Base-by-base conservation (phyloP, 2,329 filamentous ascomycete genomes). In the Fusarium musae region DNA sequence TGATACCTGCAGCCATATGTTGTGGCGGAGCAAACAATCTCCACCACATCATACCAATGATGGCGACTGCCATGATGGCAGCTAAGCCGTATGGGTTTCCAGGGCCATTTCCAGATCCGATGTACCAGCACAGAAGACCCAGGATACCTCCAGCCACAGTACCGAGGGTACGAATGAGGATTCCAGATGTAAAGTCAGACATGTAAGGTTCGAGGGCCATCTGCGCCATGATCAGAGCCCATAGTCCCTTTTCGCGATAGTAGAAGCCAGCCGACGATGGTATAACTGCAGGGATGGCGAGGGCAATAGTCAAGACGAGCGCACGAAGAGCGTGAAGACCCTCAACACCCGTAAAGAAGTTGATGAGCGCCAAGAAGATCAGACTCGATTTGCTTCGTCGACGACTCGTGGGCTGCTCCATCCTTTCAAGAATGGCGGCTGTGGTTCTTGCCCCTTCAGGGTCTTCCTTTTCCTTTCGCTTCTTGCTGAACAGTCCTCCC, bases 221-320 rank as follows among this genome's bases (percentile, higher is more conserved):
- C 23, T 75, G 73, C 0, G 72, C 59, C 73, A 75, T 75, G n/a
- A 75, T 75, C 19, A 75, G 47, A 40, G 73, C 73, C 73, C 73
- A 75, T 9, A 75, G 4, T 0, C 73, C 73, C 39, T 75, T 75
- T 19, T 75, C 67, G 8, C 72, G 66, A 30, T 73, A 75, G 49
- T 69, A 75, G 30, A 75, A 75, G 11, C 73, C 73, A 0, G 72
- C 66, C 2, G 69, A 73, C 1, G 69, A 63, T 1, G 44, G 50
- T 6, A 75, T 54, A 0, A 68, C 65, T 4, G 65, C 65, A 9
- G 64, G 63, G 2, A 69, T 37, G 11, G 63, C 65, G 6, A 68
- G 56, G 1, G 65, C 63, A 5, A 68, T 68, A 7, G 63, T 68
- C 7, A 68, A 21, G 9, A 50, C 26, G 7, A 68, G 32, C 4